Evolutionary conservation across 192 early-diverging fungal species (phyloP), one percentile per base, ranked within the genome.

Genomic region (Rhizophagus clarus): DNA sequence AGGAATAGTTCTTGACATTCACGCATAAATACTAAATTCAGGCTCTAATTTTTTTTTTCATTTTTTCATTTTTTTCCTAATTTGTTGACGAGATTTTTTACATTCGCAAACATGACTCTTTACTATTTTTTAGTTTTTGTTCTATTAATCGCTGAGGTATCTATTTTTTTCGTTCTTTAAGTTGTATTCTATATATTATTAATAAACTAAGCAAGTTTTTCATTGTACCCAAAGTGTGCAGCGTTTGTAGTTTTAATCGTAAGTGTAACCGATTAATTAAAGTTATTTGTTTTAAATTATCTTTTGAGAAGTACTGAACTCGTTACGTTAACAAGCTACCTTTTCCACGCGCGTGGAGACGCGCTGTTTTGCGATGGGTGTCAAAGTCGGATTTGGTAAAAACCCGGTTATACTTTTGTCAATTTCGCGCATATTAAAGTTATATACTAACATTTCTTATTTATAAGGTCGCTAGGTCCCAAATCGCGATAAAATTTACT

Each of bases 401-500:
- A 17, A 11, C 68, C 8, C 4, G 24, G 24, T 12, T 34, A 32
- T 17, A 66, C 66, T n/a, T 22, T 71, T 61, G 9, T 24, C 22
- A 40, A 22, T 11, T 42, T 45, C 31, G 22, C 34, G 32, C 37
- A 42, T 22, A 40, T 20, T 32, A 34, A 5, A 68, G 17, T n/a
- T n/a, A 70, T 11, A 11, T 24, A 42, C 45, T 32, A 45, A 70
- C 12, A 6, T 24, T 42, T 70, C 31, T 22, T 11, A 24, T 42
- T 42, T 37, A 32, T 32, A 28, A 85, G 84, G 31, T 81, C 32
- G 84, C 76, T 4, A 68, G 79, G 45, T 45, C 74, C 4, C 83
- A 85, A 77, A 82, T 86, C 79, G 68, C 79, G 2, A 80, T 89
- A 80, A 89, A 87, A 61, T 82, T 89, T 22, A 74, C 88, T 20